phyloP scores from a whole-genome alignment of 2,329 filamentous ascomycete species.

The Talaromyces sp. region DNA sequence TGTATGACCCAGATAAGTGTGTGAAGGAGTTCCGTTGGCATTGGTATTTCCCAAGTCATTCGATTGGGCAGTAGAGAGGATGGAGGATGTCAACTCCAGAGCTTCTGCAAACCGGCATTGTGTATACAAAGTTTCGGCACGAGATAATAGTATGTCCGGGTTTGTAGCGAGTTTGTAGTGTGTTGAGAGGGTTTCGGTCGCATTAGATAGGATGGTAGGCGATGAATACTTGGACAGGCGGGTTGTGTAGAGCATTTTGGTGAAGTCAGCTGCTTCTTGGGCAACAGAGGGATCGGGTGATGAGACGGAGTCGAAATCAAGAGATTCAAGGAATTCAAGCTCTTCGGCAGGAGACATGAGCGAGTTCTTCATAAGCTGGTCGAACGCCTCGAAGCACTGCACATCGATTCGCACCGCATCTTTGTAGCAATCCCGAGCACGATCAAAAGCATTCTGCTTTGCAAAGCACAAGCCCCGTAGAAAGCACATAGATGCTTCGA shows the following conservation, averaged over 20 bases:
- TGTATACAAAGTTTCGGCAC: conserved; percentile 89
- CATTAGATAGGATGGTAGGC: conserved; percentile 76
- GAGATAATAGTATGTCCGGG: conserved; percentile 84
- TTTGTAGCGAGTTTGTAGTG: conserved; percentile 89
- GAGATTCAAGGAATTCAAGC: conserved; percentile 81
- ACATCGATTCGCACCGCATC: conserved; percentile 95
- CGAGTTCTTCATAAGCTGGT: conserved; percentile 95
- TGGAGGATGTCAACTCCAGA: conserved; percentile 77
- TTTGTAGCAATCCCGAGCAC: conserved; percentile 98
- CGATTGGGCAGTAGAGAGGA: conserved; percentile 82
- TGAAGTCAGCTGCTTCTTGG: conserved; percentile 90
- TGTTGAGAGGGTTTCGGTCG: conserved; percentile 86
- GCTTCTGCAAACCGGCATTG: conserved; percentile 92
- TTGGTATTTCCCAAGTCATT: conserved; percentile 61
- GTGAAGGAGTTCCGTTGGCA: conserved; percentile 32
- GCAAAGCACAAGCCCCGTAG: conserved; percentile 90
- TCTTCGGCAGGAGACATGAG: conserved; percentile 88
- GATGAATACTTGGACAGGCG: conserved; percentile 93
- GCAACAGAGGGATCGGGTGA: conserved; percentile 67
- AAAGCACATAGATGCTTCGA: conserved; percentile 97
- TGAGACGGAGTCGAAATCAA: conserved; percentile 84
- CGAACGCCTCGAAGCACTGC: conserved; percentile 97
- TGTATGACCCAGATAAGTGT: conserved; percentile 47
- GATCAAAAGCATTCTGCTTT: conserved; percentile 95
- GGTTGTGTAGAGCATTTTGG: conserved; percentile 94